Evolutionary conservation across 306 rosid genomes (phyloP).

Genomic region (Fragaria nilgerrensis): DNA sequence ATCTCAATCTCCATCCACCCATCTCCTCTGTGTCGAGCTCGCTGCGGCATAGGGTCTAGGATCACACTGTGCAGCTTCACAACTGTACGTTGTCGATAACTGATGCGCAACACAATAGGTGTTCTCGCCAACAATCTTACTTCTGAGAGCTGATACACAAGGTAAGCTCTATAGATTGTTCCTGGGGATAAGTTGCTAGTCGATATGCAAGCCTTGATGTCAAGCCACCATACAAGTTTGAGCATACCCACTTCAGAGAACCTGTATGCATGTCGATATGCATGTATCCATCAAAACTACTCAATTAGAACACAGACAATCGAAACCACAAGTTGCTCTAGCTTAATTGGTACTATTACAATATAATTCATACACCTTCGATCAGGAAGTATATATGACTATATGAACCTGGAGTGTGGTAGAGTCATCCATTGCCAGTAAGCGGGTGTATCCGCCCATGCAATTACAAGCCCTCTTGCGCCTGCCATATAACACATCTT

Average conservation of each 20-base stretch:
- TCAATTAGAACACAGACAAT: neutral
- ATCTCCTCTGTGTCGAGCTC: constrained; percentile 1
- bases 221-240: constrained; percentile 7
- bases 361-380: neutral
- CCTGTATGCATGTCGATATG: neutral
- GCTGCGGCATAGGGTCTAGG: constrained; percentile 14
- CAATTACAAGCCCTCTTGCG: constrained; percentile 33
- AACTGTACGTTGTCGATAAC: neutral
- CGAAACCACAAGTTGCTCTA: neutral
- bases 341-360: neutral
- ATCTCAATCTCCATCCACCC: constrained; percentile 36
- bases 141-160: constrained; percentile 15
- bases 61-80: neutral
- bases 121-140: neutral
- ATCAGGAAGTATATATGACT: too few species aligned
- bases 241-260: constrained; percentile 23
- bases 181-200: constrained; percentile 2
- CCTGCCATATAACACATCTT: constrained; percentile 42
- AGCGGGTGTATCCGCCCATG: constrained; percentile 13
- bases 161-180: constrained; percentile 23
- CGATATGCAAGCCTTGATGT: constrained; percentile 17
- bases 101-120: neutral
- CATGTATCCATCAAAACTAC: neutral
- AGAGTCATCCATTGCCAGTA: constrained; percentile 39
- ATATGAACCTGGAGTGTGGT: neutral